Evolutionary conservation across 1,284 basidiomycete species (phyloP), one percentile per base, ranked within the genome.

Genomic region (Anthracocystis panici-leucophaei): DNA sequence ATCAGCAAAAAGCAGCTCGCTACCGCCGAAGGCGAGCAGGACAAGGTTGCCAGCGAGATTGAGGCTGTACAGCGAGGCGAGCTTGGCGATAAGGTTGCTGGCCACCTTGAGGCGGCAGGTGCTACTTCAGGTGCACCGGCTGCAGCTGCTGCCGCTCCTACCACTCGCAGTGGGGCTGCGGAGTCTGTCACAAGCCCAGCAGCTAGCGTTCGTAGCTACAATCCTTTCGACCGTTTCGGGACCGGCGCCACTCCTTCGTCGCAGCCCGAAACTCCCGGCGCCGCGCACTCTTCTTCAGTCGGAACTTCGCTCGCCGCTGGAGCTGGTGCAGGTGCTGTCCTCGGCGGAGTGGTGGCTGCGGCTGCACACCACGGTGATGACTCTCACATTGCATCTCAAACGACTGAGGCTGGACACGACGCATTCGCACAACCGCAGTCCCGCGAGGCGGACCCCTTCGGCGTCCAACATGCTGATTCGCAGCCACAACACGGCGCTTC

Each of bases 1-100:
- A 97, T 99, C 84, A 92, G 93, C 10, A 92, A 92, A 88, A 99
- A 99, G 87, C 97, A 99, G 87, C 88, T 99, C 23, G 90, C 89
- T 16, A 91, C 92, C 0, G 92, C 93, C 54, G 95, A 98, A 86
- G 87, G 88, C 0, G 92, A 94, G 76, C 90, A 89, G 59, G 90
- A 89, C 14, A 91, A 90, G 80, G 88, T 88, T 2, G 90, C 91
- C 76, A 90, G 90, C 81, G 94, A 96, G 78, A 64, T 85, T 35
- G 68, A 73, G 38, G 59, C 72, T 2, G 75, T 68, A 9, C 52
- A 90, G 95, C 54, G 89, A 82, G 63, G 82, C 79, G 82, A 66
- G 21, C 46, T 82, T 69, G 79, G 85, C 44, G 86, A 87, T 58
- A 85, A 86, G 61, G 86, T 86, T 67, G 86, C 51, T 50, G 49